These are phyloP conservation scores for Nemania diffusa DNA, from an alignment of 2,329 filamentous ascomycete species.

Conservation along the genomic window DNA sequence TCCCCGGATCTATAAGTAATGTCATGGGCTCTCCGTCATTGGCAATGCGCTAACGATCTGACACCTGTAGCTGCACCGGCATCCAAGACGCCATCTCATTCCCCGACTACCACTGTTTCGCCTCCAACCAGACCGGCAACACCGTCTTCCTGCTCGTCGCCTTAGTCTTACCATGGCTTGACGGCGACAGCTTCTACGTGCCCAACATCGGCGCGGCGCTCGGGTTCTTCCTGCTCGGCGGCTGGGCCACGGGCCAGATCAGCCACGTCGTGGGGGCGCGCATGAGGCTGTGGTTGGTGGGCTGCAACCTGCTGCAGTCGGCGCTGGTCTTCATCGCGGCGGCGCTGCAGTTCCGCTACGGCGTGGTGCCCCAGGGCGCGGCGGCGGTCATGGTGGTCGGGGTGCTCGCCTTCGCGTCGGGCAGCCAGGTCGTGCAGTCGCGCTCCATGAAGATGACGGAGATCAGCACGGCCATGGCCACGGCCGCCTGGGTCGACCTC, in stretches of 20 bases:
- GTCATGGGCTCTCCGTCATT: background rate
- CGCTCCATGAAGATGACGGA: constrained; percentile 66
- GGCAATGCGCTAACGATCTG: constrained; percentile 21
- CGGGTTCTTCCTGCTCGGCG: constrained; percentile 65
- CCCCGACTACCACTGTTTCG: constrained; percentile 70
- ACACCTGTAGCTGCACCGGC: constrained; percentile 55
- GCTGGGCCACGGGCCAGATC: constrained; percentile 66
- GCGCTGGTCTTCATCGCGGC: constrained; percentile 64
- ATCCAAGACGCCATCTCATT: constrained; percentile 69
- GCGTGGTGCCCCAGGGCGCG: constrained; percentile 50
- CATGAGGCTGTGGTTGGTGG: constrained; percentile 63
- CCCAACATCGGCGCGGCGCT: constrained; percentile 66
- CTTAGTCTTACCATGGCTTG: constrained; percentile 59
- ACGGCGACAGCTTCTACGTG: constrained; percentile 61
- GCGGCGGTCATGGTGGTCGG: constrained; percentile 58
- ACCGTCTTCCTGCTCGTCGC: constrained; percentile 68
- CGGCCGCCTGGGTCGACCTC: constrained; percentile 70
- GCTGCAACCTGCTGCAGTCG: constrained; percentile 66
- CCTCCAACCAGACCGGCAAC: constrained; percentile 73
- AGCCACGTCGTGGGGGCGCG: constrained; percentile 63
- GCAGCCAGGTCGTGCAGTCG: constrained; percentile 68
- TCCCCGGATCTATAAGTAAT: background rate
- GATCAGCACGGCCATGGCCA: constrained; percentile 73
- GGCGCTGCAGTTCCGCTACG: constrained; percentile 58
- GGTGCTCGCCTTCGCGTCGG: constrained; percentile 65